phyloP scores from a whole-genome alignment of 345 rosid species.

The Euphorbia peplus region DNA sequence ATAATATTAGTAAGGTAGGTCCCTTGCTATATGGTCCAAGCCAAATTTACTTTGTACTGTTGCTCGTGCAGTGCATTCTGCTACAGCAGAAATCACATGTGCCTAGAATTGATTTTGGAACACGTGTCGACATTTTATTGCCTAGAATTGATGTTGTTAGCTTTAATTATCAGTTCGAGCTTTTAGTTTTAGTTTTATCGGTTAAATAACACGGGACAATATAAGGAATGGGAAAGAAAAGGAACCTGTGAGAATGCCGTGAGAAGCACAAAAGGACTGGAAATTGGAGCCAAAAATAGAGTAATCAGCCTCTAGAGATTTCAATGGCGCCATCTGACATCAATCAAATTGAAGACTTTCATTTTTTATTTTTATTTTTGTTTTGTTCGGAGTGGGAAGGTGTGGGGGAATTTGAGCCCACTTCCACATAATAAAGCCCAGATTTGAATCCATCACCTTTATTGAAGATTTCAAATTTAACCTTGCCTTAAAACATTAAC shows the following conservation, averaged over 20 bases:
- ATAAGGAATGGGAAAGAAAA: not conserved
- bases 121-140: not conserved
- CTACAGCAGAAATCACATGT: not conserved
- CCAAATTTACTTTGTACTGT: not conserved
- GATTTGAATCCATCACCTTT: too few relatives aligned
- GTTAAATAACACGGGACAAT: too few relatives aligned
- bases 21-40: not conserved
- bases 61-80: not conserved
- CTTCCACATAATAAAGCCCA: too few relatives aligned
- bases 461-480: too few relatives aligned
- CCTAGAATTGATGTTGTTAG: too few relatives aligned
- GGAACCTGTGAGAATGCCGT: constrained; percentile 53
- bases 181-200: too few relatives aligned
- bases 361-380: too few relatives aligned
- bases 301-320: constrained; percentile 44
- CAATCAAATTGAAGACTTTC: not conserved
- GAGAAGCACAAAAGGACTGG: constrained; percentile 59
- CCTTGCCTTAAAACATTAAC: too few relatives aligned
- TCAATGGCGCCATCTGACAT: constrained; percentile 56
- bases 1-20: not conserved
- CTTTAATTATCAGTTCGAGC: too few relatives aligned
- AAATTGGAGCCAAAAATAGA: constrained; percentile 49
- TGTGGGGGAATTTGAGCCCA: too few relatives aligned
- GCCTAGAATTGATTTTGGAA: not conserved
- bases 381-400: too few relatives aligned